Conservation (phyloP, 495 filamentous ascomycete genomes). For the Xylaria castorea region DNA sequence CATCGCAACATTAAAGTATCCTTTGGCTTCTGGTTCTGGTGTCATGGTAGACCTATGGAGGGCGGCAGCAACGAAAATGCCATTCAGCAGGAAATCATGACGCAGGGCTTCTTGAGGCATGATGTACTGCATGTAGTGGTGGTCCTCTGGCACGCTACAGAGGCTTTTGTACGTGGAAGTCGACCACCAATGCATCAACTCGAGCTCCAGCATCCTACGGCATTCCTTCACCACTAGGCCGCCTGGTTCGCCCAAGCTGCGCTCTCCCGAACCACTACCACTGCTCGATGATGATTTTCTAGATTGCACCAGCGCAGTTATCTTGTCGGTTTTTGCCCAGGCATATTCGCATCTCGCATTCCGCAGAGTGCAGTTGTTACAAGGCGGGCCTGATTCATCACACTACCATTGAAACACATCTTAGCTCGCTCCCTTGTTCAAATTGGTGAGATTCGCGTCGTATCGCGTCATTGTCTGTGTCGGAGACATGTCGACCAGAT, state of each 20-base stretch:
- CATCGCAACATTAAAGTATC: constrained; percentile 40
- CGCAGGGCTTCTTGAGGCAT: constrained; percentile 39
- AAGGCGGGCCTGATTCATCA: constrained; percentile 45
- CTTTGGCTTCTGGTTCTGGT: constrained; percentile 26
- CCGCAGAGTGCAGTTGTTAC: constrained; percentile 45
- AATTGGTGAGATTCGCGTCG: constrained; percentile 2
- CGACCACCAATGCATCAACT: constrained; percentile 48
- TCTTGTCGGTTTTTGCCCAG: constrained; percentile 27
- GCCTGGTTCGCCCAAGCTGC: constrained; percentile 26
- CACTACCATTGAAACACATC: constrained; percentile 31
- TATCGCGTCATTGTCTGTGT: not conserved
- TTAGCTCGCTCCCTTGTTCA: constrained; percentile 20
- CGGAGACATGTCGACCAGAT: not conserved
- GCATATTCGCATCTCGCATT: constrained; percentile 41
- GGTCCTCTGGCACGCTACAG: constrained; percentile 40
- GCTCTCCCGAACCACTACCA: constrained; percentile 10
- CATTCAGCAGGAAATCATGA: constrained; percentile 43
- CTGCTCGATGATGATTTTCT: constrained; percentile 17
- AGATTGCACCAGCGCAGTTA: not conserved
- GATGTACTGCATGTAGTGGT: constrained; percentile 37
- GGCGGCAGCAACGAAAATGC: constrained; percentile 43
- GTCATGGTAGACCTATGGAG: constrained; percentile 38
- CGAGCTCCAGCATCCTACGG: constrained; percentile 42
- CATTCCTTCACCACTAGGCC: constrained; percentile 32
- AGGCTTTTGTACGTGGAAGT: constrained; percentile 42